These are phyloP conservation scores for Casuarina equisetifolia DNA, from an alignment of 306 rosid species.

Conservation along the genomic window DNA sequence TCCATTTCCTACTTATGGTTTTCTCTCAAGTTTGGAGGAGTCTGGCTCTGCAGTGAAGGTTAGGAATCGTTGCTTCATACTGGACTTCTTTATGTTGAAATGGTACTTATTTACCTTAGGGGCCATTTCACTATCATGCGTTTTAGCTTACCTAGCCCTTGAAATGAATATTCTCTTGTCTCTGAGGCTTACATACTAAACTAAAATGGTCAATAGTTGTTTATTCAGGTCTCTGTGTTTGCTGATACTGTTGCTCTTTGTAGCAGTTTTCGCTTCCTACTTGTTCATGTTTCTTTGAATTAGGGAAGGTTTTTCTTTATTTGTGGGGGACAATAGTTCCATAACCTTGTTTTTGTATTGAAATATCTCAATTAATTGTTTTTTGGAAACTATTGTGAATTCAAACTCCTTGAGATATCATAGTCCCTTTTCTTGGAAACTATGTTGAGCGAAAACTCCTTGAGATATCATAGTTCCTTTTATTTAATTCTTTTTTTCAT, in stretches of 20 bases:
- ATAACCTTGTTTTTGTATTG: not conserved
- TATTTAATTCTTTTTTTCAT: not conserved
- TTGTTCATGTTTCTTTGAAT: not conserved
- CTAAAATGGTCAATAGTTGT: not conserved
- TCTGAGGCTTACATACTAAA: too few relatives aligned
- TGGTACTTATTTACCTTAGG: not conserved
- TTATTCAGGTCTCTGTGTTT: not conserved
- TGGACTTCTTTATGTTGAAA: not conserved
- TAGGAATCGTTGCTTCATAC: slow-evolving; percentile 8
- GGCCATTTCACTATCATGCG: not conserved
- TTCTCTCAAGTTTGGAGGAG: slow-evolving; percentile 69
- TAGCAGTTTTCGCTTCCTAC: not conserved
- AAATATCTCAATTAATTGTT: not conserved
- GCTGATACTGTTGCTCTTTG: not conserved
- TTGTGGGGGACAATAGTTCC: not conserved
- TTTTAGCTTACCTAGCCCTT: not conserved
- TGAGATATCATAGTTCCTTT: not conserved
- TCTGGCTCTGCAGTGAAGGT: slow-evolving; percentile 70
- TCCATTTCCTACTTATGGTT: slow-evolving; percentile 69
- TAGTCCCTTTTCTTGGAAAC: too few relatives aligned
- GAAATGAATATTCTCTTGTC: not conserved
- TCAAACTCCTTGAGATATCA: too few relatives aligned
- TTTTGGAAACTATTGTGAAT: too few relatives aligned
- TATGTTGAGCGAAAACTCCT: not conserved
- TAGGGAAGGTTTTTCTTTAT: not conserved